Conservation (phyloP, 148 eudicot genomes). For the Cornus controversa region DNA sequence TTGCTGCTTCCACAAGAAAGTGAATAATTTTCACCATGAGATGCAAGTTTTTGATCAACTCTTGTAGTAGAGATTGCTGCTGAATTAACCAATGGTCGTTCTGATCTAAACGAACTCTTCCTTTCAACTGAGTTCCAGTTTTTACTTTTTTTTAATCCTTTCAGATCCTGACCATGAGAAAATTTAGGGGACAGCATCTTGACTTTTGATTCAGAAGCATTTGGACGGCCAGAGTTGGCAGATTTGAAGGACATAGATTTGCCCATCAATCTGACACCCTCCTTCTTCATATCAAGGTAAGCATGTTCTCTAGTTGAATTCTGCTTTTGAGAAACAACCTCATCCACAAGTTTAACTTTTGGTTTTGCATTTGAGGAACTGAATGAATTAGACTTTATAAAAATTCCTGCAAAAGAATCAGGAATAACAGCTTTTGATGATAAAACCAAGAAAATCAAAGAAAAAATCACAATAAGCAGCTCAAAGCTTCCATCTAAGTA, state of each 20-base stretch:
- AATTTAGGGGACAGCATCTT: constrained; percentile 78
- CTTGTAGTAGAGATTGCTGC: constrained; percentile 24
- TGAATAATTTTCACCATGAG: constrained; percentile 37
- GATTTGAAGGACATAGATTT: constrained; percentile 78
- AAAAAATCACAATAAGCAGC: constrained; percentile 1
- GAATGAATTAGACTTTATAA: constrained; percentile 76
- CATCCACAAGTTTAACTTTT: constrained; percentile 59
- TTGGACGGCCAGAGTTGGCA: constrained; percentile 43
- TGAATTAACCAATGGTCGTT: constrained; percentile 38
- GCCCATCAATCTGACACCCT: constrained; percentile 41
- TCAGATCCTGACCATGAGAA: constrained; percentile 57
- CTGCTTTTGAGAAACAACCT: constrained; percentile 61
- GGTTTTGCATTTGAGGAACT: constrained; percentile 51
- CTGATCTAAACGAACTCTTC: constrained; percentile 57
- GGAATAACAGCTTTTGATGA: constrained; percentile 1
- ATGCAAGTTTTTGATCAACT: constrained; percentile 33
- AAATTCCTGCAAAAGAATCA: constrained; percentile 51
- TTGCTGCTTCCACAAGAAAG: constrained; percentile 31
- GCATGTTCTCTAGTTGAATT: constrained; percentile 44
- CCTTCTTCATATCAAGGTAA: constrained; percentile 52
- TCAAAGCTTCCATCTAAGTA: constrained; percentile 4
- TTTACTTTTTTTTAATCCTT: constrained; percentile 56
- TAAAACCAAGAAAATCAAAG: constrained; percentile 5
- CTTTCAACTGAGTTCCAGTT: constrained; percentile 59
- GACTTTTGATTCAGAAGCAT: constrained; percentile 59